Evolutionary conservation across 2,329 filamentous ascomycete genomes (phyloP).

Genomic region (Cercospora canescens): DNA sequence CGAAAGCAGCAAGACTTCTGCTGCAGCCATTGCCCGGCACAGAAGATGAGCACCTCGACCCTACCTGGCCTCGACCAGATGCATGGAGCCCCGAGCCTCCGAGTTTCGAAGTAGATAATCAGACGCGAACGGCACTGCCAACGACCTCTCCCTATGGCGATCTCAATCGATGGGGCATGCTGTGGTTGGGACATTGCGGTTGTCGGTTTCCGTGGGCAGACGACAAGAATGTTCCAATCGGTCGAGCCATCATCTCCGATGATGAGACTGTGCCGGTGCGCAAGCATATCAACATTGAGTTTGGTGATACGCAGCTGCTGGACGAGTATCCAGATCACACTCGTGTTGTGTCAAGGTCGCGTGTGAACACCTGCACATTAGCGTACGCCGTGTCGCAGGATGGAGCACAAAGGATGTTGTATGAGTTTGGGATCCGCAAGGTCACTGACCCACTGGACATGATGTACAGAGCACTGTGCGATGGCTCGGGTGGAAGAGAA

Average conservation of each 20-base stretch:
- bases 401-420: background rate
- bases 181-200: background rate
- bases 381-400: background rate
- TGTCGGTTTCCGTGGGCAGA: background rate
- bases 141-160: background rate
- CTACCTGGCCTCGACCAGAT: background rate
- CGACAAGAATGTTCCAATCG: background rate
- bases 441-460: background rate
- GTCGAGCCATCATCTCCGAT: background rate
- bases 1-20: background rate
- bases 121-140: background rate
- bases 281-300: background rate
- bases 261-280: background rate
- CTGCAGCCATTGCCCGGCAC: background rate
- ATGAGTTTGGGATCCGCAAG: background rate
- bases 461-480: background rate
- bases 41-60: background rate
- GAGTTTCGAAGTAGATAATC: background rate
- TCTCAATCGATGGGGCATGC: background rate
- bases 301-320: background rate
- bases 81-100: background rate
- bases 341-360: background rate
- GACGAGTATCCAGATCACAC: background rate
- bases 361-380: background rate
- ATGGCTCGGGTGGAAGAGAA: background rate